Conservation (phyloP, 1,139 yeast genomes). For the Yamadazyma membranifaciens region DNA sequence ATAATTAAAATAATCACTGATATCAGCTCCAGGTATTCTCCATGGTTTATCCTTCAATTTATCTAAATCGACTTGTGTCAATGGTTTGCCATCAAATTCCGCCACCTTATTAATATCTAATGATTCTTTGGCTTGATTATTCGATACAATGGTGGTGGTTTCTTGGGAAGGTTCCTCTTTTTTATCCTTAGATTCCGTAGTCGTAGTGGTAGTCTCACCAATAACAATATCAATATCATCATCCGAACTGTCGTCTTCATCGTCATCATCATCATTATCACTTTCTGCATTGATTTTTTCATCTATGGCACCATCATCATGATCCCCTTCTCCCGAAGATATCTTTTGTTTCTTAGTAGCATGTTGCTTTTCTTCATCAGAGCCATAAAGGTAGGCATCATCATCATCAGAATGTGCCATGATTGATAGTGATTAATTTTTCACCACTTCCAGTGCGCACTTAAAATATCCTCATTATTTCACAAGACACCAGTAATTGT, state of each 20-base stretch:
- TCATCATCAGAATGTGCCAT: slow-evolving; percentile 59
- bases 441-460: slow-evolving; percentile 1
- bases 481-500: slow-evolving; percentile 1
- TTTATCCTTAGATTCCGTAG: slow-evolving; percentile 3
- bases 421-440: neutral
- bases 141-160: slow-evolving; percentile 34
- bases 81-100: slow-evolving; percentile 75
- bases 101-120: slow-evolving; percentile 81
- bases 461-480: neutral
- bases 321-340: neutral
- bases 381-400: slow-evolving; percentile 82
- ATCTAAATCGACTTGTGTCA: slow-evolving; percentile 81
- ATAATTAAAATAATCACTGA: slow-evolving; percentile 90
- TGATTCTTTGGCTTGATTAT: slow-evolving; percentile 36
- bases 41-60: slow-evolving; percentile 92
- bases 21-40: slow-evolving; percentile 96
- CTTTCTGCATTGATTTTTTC: slow-evolving; percentile 7
- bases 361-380: slow-evolving; percentile 48
- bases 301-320: neutral
- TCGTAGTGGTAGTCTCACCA: slow-evolving; percentile 23
- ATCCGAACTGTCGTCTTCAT: slow-evolving; percentile 40
- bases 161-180: slow-evolving; percentile 48
- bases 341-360: slow-evolving; percentile 20
- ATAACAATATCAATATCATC: slow-evolving; percentile 46
- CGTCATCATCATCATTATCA: slow-evolving; percentile 23